Conservation (phyloP, 2,329 filamentous ascomycete species). For the Alternaria gansuensis region DNA sequence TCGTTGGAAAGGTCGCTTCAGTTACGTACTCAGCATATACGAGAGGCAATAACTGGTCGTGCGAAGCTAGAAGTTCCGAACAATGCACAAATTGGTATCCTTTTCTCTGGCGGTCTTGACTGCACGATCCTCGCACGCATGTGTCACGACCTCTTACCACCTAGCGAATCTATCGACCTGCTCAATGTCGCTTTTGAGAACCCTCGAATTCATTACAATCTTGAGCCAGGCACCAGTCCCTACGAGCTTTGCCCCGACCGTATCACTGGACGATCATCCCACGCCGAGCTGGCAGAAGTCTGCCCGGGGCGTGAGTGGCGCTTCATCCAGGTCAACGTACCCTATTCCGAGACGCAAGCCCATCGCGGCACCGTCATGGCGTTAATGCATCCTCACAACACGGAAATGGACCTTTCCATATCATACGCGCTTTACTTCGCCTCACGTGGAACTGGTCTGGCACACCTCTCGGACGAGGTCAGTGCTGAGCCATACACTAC, state of each 20-base stretch:
- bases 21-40: conserved; percentile 59
- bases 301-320: conserved; percentile 80
- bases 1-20: conserved; percentile 69
- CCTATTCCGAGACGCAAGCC: conserved; percentile 75
- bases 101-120: conserved; percentile 95
- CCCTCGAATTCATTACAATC: conserved; percentile 67
- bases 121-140: conserved; percentile 88
- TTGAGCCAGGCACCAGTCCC: conserved; percentile 49
- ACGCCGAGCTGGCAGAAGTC: conserved; percentile 73
- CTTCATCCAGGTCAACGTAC: conserved; percentile 86
- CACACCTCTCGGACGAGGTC: conserved; percentile 41
- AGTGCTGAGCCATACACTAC: conserved; percentile 65
- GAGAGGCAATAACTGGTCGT: conserved; percentile 31
- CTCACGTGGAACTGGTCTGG: conserved; percentile 72
- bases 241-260: conserved; percentile 93
- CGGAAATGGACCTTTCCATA: conserved; percentile 98
- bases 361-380: conserved; percentile 75
- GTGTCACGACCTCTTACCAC: conserved; percentile 76
- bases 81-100: conserved; percentile 71
- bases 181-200: conserved; percentile 98
- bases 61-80: neutral
- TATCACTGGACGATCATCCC: conserved; percentile 81
- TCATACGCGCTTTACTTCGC: conserved; percentile 95
- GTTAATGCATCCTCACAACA: conserved; percentile 92
- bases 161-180: conserved; percentile 77